Evolutionary conservation across 176 grass and related monocot species (phyloP).

Genomic region (Carex pumila): DNA sequence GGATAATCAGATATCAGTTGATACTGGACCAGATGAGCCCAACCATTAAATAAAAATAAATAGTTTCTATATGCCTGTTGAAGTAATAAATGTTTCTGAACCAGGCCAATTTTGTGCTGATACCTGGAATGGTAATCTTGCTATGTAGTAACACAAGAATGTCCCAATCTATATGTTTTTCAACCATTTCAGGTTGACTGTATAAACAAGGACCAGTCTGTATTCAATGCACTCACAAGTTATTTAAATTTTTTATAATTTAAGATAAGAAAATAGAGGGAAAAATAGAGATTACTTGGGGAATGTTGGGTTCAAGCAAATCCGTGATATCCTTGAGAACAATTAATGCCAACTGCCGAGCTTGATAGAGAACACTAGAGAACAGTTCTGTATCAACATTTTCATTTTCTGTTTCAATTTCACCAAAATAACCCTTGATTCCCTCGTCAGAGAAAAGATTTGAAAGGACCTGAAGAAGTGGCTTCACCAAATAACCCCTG

Average conservation of each 20-base stretch:
- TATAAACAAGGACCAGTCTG: not conserved
- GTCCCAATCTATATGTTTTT: not conserved
- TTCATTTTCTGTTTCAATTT: constrained; percentile 26
- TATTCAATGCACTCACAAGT: not conserved
- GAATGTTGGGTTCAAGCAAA: constrained; percentile 36
- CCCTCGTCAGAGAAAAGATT: constrained; percentile 62
- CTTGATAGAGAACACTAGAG: constrained; percentile 44
- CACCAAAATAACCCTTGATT: constrained; percentile 28
- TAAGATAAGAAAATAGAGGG: not conserved
- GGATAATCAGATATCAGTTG: not conserved
- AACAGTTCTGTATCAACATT: constrained; percentile 34
- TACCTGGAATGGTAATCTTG: not conserved
- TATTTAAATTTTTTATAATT: not conserved
- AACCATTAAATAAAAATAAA: not conserved
- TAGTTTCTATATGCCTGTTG: not conserved
- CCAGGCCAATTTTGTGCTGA: not conserved
- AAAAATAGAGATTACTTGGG: constrained; percentile 29
- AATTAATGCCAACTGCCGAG: constrained; percentile 56
- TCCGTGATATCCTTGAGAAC: constrained; percentile 88
- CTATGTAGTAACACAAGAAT: not conserved
- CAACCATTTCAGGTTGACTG: not conserved
- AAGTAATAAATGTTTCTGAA: not conserved
- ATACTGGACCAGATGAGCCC: not conserved
- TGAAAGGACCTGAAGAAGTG: constrained; percentile 60
- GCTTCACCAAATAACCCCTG: constrained; percentile 42